Evolutionary conservation across 495 filamentous ascomycete species (phyloP).

Genomic region (Penicillium salamii): DNA sequence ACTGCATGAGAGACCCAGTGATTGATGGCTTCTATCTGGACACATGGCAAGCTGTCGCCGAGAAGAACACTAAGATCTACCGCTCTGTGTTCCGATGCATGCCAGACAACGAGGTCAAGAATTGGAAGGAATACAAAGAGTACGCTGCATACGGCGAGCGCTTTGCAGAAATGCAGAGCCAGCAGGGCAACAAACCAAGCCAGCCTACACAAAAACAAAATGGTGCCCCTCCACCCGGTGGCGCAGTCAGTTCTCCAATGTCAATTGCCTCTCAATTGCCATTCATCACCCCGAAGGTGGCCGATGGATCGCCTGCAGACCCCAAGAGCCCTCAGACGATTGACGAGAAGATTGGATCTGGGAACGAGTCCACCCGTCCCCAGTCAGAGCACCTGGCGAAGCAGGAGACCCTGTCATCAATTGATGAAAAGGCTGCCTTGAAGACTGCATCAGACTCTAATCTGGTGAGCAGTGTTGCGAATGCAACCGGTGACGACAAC

Average conservation of each 20-base stretch:
- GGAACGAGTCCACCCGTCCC: constrained; percentile 16
- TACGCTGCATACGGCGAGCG: constrained; percentile 74
- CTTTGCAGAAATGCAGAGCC: constrained; percentile 69
- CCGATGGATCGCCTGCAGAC: constrained; percentile 19
- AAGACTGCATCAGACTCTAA: constrained; percentile 26
- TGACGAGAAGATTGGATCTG: constrained; percentile 26
- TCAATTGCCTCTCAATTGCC: constrained; percentile 21
- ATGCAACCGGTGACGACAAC: constrained; percentile 22
- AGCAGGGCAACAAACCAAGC: constrained; percentile 39
- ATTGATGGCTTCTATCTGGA: constrained; percentile 81
- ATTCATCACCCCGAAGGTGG: constrained; percentile 11
- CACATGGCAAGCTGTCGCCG: constrained; percentile 82
- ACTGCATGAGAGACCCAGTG: constrained; percentile 81
- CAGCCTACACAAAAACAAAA: constrained; percentile 32
- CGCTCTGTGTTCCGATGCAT: constrained; percentile 93
- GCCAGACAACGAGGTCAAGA: constrained; percentile 91
- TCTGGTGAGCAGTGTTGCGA: constrained; percentile 14
- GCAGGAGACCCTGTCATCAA: constrained; percentile 27
- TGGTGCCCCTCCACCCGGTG: constrained; percentile 32
- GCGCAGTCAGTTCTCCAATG: constrained; percentile 19
- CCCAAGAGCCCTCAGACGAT: constrained; percentile 20
- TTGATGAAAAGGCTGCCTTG: constrained; percentile 45
- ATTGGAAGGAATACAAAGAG: constrained; percentile 92
- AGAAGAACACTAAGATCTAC: constrained; percentile 92
- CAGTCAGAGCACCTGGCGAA: constrained; percentile 23